Conservation (phyloP, 768 basidiomycete genomes). For the Russula sp. region DNA sequence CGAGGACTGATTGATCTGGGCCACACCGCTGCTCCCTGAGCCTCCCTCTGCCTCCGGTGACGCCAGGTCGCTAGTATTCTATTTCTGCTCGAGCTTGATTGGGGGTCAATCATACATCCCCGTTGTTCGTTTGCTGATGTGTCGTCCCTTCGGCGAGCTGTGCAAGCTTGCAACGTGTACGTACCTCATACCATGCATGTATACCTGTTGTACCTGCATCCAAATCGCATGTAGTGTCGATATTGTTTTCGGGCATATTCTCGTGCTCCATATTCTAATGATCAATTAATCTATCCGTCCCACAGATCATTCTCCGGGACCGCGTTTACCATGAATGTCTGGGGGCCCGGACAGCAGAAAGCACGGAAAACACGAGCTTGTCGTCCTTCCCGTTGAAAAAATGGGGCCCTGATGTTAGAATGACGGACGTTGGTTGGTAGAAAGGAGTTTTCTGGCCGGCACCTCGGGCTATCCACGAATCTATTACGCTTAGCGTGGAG, state of each 20-base stretch:
- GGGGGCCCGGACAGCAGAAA: not conserved
- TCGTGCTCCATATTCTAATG: not conserved
- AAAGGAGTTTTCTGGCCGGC: not conserved
- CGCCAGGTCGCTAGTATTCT: not conserved
- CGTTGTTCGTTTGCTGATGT: not conserved
- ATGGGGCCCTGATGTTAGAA: not conserved
- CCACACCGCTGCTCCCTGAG: not conserved
- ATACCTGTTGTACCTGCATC: not conserved
- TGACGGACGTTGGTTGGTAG: not conserved
- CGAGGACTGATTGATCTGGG: constrained; percentile 20
- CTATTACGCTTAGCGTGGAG: not conserved
- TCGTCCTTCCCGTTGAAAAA: not conserved
- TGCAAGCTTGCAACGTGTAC: not conserved
- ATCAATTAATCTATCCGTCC: not conserved
- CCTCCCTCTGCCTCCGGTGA: not conserved
- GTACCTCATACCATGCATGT: not conserved
- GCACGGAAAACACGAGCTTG: not conserved
- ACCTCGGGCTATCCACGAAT: not conserved
- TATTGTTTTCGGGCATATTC: not conserved
- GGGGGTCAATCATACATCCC: not conserved
- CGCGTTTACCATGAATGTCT: not conserved
- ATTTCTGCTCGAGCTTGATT: not conserved
- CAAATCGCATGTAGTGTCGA: not conserved
- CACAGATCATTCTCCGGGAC: not conserved
- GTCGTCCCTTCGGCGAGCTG: not conserved